phyloP scores from a whole-genome alignment of 352 stramenopile genomes.

The Globisporangium apiculatum region DNA sequence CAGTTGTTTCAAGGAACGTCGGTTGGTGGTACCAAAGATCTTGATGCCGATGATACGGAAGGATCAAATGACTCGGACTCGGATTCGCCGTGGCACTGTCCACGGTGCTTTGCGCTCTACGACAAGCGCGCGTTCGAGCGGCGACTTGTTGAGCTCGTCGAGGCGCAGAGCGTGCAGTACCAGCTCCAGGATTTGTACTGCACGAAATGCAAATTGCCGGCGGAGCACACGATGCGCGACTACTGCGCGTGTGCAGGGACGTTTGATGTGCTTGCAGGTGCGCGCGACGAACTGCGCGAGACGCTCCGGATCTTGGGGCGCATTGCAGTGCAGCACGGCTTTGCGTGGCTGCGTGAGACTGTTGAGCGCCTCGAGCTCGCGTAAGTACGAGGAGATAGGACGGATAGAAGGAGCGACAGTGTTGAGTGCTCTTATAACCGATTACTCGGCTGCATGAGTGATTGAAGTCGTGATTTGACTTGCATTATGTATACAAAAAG shows the following conservation, averaged over 20 bases:
- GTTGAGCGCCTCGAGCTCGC: conserved; percentile 46
- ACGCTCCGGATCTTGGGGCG: conserved; percentile 57
- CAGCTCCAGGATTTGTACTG: conserved; percentile 90
- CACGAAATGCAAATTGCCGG: conserved; percentile 66
- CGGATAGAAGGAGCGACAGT: not conserved
- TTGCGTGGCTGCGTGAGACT: conserved; percentile 62
- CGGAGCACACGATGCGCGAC: conserved; percentile 66
- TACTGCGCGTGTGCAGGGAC: conserved; percentile 80
- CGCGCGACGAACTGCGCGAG: conserved; percentile 35
- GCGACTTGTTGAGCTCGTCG: conserved; percentile 87
- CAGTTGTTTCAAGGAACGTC: conserved; percentile 81
- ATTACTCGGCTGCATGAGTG: too few species aligned
- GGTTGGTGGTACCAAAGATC: conserved; percentile 7
- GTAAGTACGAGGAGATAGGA: conserved; percentile 1
- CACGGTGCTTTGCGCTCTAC: conserved; percentile 89
- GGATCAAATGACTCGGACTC: not conserved
- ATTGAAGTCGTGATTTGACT: not conserved
- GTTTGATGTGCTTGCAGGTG: conserved; percentile 31
- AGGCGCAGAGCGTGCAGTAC: conserved; percentile 86
- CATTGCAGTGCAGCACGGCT: conserved; percentile 60
- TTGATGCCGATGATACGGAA: too few species aligned
- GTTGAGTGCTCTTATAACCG: not conserved
- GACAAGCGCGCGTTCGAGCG: conserved; percentile 88
- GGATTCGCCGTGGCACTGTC: conserved; percentile 80
- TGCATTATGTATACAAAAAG: not conserved